Conservation (phyloP, 129 eudicot genomes). For the Rutidosis leptorrhynchoides region DNA sequence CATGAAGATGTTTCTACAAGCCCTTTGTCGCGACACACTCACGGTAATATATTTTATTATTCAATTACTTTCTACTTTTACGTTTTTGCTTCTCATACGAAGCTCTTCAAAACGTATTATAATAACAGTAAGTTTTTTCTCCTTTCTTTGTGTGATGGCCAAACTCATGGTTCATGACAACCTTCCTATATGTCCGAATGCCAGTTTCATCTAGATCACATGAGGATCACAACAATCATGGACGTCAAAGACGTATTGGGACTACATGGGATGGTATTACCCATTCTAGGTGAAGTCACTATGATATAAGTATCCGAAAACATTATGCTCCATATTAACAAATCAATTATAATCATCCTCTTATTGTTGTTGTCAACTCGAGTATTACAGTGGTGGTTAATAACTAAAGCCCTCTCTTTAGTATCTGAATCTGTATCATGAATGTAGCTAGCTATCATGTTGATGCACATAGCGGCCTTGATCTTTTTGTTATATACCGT, state of each 20-base stretch:
- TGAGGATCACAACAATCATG: slow-evolving; percentile 41
- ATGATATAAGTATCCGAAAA: slow-evolving; percentile 26
- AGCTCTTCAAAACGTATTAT: background rate
- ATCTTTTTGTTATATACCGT: slow-evolving; percentile 3
- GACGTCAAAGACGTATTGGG: slow-evolving; percentile 62
- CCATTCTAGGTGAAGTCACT: slow-evolving; percentile 46
- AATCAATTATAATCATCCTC: slow-evolving; percentile 1
- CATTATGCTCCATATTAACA: slow-evolving; percentile 20
- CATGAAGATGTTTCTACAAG: slow-evolving; percentile 40
- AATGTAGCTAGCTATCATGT: slow-evolving; percentile 5
- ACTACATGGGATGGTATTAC: slow-evolving; percentile 40
- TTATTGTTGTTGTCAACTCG: slow-evolving; percentile 13
- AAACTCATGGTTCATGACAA: slow-evolving; percentile 14
- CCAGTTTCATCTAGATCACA: slow-evolving; percentile 51
- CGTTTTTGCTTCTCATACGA: slow-evolving; percentile 5
- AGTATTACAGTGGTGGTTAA: slow-evolving; percentile 9
- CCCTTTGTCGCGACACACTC: slow-evolving; percentile 27
- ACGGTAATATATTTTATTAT: slow-evolving; percentile 40
- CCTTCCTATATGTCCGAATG: slow-evolving; percentile 33
- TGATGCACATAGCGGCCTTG: background rate
- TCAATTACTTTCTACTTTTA: background rate
- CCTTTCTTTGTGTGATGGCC: background rate
- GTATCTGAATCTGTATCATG: slow-evolving; percentile 9
- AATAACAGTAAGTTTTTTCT: background rate
- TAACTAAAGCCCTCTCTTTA: slow-evolving; percentile 13